phyloP scores from a whole-genome alignment of 257 asterid species.

The Solanum bulbocastanum region DNA sequence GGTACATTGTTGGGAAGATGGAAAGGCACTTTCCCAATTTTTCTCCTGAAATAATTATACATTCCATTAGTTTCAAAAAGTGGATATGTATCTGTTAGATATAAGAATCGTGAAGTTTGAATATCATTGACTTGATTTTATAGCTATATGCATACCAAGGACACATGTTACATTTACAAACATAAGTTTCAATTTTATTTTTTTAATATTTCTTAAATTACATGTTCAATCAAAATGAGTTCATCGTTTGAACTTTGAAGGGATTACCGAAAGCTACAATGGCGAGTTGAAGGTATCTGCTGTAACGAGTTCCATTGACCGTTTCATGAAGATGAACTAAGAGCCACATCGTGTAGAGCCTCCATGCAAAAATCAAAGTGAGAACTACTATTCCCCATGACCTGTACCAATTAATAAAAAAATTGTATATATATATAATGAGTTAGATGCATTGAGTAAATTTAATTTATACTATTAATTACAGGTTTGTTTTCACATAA shows the following conservation, averaged over 20 bases:
- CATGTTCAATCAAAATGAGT: background rate
- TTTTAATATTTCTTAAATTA: background rate
- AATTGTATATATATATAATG: background rate
- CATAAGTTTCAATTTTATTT: background rate
- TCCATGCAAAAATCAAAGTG: slow-evolving; percentile 37
- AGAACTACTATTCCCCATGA: slow-evolving; percentile 34
- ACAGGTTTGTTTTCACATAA: too few species aligned
- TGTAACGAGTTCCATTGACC: slow-evolving; percentile 38
- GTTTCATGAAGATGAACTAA: slow-evolving; percentile 54
- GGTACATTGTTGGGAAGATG: slow-evolving; percentile 57
- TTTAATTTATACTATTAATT: too few species aligned
- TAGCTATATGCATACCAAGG: background rate
- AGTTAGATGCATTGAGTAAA: background rate
- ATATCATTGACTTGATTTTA: background rate
- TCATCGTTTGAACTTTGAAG: background rate
- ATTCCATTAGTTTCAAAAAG: background rate
- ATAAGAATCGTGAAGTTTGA: background rate
- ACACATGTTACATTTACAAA: background rate
- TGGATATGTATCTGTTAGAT: background rate
- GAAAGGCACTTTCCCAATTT: slow-evolving; percentile 49
- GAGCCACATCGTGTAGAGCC: slow-evolving; percentile 59
- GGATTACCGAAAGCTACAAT: slow-evolving; percentile 48
- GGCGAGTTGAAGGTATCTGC: slow-evolving; percentile 52
- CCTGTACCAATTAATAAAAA: slow-evolving; percentile 19
- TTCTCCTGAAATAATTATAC: slow-evolving; percentile 25